Evolutionary conservation across 176 grass and related monocot species (phyloP).

Genomic region (Chrysopogon serrulatus): DNA sequence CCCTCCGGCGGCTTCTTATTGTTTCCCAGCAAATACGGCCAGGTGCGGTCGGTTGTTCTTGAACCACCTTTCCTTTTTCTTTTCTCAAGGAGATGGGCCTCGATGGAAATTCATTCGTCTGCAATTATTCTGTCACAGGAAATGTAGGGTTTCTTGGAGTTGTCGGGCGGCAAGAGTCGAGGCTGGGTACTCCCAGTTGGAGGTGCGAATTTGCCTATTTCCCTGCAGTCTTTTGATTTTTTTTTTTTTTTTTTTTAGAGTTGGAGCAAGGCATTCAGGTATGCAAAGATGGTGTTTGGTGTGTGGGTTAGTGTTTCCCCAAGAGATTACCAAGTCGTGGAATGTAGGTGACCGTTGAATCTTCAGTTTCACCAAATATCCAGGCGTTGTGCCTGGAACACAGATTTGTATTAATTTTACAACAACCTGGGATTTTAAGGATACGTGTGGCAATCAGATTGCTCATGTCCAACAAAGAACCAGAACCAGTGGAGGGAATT

Average conservation of each 20-base stretch:
- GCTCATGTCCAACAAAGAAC: neutral
- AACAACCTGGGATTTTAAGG: neutral
- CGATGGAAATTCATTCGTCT: neutral
- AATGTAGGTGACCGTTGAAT: neutral
- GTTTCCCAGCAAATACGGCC: neutral
- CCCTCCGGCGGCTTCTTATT: neutral
- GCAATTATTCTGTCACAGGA: neutral
- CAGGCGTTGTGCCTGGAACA: neutral
- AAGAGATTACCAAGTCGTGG: neutral
- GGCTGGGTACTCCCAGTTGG: conserved; percentile 35
- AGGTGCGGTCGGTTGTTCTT: neutral
- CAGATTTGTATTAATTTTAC: neutral
- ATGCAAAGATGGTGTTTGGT: neutral
- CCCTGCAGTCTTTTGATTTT: neutral
- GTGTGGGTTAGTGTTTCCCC: neutral
- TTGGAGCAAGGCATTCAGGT: neutral
- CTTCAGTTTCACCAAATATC: neutral
- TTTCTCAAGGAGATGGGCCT: neutral
- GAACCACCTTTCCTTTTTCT: neutral
- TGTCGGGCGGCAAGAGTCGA: neutral
- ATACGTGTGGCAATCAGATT: neutral
- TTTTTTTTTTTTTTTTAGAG: neutral
- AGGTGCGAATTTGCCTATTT: conserved; percentile 21
- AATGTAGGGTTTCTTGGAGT: neutral
- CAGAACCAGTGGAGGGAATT: neutral